A percentile compares a stretch with the other conserved stretches of the same genome.
Evolutionary conservation across 1,284 basidiomycete species (phyloP).

Genomic region (Heimioporus retisporus): DNA sequence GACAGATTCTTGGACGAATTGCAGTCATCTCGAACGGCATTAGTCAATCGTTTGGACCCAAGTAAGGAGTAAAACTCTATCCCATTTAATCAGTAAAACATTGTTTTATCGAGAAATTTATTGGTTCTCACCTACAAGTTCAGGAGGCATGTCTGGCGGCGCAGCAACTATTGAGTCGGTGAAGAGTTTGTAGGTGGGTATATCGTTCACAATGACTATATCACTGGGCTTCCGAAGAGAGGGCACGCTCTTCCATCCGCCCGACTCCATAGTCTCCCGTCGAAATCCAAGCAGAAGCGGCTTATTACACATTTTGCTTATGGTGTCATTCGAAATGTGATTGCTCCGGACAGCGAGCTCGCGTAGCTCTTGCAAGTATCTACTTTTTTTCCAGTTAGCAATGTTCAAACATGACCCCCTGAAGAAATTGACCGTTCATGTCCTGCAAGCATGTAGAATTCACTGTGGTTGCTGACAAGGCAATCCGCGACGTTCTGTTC

Average conservation of each 20-base stretch:
- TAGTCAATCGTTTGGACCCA: not conserved
- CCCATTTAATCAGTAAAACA: not conserved
- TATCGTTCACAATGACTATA: conserved; percentile 23
- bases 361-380: not conserved
- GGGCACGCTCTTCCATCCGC: not conserved
- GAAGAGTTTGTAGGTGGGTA: conserved; percentile 14
- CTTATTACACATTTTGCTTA: not conserved
- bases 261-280: not conserved
- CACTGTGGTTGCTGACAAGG: not conserved
- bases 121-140: conserved; percentile 18
- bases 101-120: not conserved
- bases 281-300: not conserved
- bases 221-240: not conserved
- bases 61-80: not conserved
- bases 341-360: not conserved
- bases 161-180: conserved; percentile 12
- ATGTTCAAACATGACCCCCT: too few species aligned
- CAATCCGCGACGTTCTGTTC: conserved; percentile 81
- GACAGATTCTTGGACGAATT: not conserved
- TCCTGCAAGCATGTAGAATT: not conserved
- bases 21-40: not conserved
- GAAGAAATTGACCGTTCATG: not conserved
- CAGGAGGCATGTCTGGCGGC: conserved; percentile 12
- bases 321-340: not conserved
- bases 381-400: not conserved